Conservation (phyloP, 1,284 basidiomycete species). For the Microbotryum saponariae region DNA sequence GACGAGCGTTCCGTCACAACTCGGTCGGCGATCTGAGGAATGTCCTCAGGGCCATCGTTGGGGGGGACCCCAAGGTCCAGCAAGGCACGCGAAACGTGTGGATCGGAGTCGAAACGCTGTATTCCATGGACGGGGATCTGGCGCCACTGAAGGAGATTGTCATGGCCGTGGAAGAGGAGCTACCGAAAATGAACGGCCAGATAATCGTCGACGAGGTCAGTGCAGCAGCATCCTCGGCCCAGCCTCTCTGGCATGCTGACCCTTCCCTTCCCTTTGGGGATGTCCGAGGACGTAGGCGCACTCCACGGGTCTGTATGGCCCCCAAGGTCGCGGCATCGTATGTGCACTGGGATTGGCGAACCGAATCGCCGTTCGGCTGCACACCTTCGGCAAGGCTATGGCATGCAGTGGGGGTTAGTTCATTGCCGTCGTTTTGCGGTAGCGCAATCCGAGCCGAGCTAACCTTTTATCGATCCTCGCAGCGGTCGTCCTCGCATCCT, state of each 20-base stretch:
- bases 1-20: conserved; percentile 64
- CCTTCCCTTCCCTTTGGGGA: no score
- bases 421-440: no score
- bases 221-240: neutral
- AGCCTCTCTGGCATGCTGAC: neutral
- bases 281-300: conserved; percentile 50
- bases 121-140: conserved; percentile 93
- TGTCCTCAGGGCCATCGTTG: neutral
- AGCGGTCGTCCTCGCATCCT: conserved; percentile 72
- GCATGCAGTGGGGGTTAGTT: conserved; percentile 68
- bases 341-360: conserved; percentile 51
- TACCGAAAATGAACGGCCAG: conserved; percentile 58
- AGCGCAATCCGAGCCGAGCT: conserved; percentile 35
- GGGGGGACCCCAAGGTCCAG: conserved; percentile 14
- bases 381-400: conserved; percentile 62
- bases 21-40: conserved; percentile 44
- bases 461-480: neutral
- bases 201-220: conserved; percentile 70
- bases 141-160: conserved; percentile 64
- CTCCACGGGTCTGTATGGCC: conserved; percentile 66
- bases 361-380: conserved; percentile 48
- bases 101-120: conserved; percentile 79
- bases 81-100: conserved; percentile 22
- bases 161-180: conserved; percentile 51
- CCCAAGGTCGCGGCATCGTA: conserved; percentile 53